Conservation (phyloP, 2,329 filamentous ascomycete species). For the Epichloe sp. region DNA sequence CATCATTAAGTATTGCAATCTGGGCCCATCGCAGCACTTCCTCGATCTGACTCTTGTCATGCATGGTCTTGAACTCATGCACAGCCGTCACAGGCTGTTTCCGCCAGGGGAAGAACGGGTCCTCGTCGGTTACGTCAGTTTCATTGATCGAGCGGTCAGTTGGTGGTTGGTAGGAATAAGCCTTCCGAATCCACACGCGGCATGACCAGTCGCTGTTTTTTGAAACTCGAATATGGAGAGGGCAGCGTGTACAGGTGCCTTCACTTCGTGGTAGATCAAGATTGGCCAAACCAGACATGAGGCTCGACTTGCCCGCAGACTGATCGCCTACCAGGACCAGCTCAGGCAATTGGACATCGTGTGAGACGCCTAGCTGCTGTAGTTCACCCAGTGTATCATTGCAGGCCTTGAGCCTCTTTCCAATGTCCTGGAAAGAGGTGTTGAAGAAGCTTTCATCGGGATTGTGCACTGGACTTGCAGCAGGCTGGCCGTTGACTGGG, state of each 20-base stretch:
- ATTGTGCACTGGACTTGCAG: slow-evolving; percentile 11
- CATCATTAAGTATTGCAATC: slow-evolving; percentile 60
- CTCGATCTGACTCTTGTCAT: slow-evolving; percentile 50
- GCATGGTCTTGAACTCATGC: slow-evolving; percentile 50
- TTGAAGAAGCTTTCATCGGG: slow-evolving; percentile 28
- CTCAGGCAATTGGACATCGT: slow-evolving; percentile 59
- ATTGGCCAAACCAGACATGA: slow-evolving; percentile 52
- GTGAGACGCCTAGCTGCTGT: slow-evolving; percentile 58
- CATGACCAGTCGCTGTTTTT: slow-evolving; percentile 51
- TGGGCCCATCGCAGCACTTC: slow-evolving; percentile 62
- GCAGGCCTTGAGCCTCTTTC: slow-evolving; percentile 48
- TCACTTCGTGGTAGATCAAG: slow-evolving; percentile 58
- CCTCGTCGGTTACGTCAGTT: slow-evolving; percentile 32
- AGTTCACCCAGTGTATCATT: slow-evolving; percentile 56
- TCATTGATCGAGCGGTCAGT: slow-evolving; percentile 25
- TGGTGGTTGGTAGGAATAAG: slow-evolving; percentile 44
- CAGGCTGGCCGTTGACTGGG: slow-evolving; percentile 3
- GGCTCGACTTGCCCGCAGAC: slow-evolving; percentile 65
- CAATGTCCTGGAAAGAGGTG: slow-evolving; percentile 38
- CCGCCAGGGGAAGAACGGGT: slow-evolving; percentile 55
- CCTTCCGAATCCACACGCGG: slow-evolving; percentile 48
- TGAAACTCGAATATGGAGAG: slow-evolving; percentile 64
- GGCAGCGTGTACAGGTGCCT: slow-evolving; percentile 68
- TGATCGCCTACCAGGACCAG: slow-evolving; percentile 79
- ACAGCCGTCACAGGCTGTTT: slow-evolving; percentile 30